Base-by-base conservation (phyloP, 257 asterid genomes). In the Linderniella brevidens region DNA sequence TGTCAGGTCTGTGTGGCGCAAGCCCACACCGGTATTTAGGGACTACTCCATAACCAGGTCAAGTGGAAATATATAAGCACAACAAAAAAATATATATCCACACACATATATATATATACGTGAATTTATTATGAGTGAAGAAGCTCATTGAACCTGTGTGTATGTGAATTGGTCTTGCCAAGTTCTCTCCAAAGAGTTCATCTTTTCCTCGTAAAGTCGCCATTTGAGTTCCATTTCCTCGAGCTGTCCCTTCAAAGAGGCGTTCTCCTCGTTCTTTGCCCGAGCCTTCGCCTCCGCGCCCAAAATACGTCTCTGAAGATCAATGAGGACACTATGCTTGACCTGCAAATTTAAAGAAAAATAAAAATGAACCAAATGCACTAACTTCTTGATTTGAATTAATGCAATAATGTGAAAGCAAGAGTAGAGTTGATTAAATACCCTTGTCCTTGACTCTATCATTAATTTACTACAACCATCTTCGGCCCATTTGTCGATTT, bases 131-230 rank as follows among this genome's bases (percentile, higher is more conserved):
- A 5, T 16, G 25, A 45, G 8, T 18, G 29, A n/a, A 35, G 29
- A 3, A 55, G 40, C 82, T 70, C 32, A 25, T 25, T 6, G 4
- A 25, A 84, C 93, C 61, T 85, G 93, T 48, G 77, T 54, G 41
- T 74, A 50, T 37, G 64, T 69, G 20, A 85, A 64, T 50, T 85
- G 76, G 64, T 85, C 87, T 55, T 85, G 95, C 95, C 95, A 85
- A 56, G 54, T 57, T 50, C 61, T 78, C 62, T 85, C 95, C 85
- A 69, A 59, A 25, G 62, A 61, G 40, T 57, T 61, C 87, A 85
- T 85, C 19, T 64, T 75, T 35, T 70, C 67, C 60, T 85, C 93
- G 13, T 68, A 56, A 14, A 54, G 60, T 51, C 35, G 54, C 77
- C 80, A 66, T 51, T 65, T 78, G 53, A 56, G 54, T 58, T 75